Base-by-base conservation (phyloP, 2,329 filamentous ascomycete species). In the Sporothrix brunneoviolacea region DNA sequence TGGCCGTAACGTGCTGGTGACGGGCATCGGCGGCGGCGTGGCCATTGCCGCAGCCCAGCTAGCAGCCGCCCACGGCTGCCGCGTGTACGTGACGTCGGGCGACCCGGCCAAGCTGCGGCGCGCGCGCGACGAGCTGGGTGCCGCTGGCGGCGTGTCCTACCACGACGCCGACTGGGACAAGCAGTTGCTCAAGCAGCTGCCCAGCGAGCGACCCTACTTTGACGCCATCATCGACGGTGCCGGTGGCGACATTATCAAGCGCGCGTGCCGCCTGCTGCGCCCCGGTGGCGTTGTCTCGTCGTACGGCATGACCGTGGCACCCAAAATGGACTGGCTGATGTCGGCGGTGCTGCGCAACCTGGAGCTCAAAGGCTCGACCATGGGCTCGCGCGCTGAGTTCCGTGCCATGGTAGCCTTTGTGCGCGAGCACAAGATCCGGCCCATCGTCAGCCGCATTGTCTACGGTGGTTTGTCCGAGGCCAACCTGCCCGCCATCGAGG, bases 181-280 rank as follows among this genome's bases (percentile, higher is more conserved):
- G 74, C 80, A 86, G 61, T 69, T 96, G 51, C 67, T 73, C 18
- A 68, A 67, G 41, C 62, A 83, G 59, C 70, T 95, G 22, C 81
- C 86, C 0, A 66, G 70, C 36, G 80, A 85, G 41, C 75, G 83
- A 56, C 81, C 82, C 48, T 87, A 76, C 56, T 62, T 93, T 7
- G 93, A 97, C 68, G 83, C 86, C 18, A 84, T 97, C 42, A 78
- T 97, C 58, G 93, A 97, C 68, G 91, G 93, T 2, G 91, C 91
- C 0, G 91, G 91, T 3, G 91, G 89, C 2, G 84, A 94, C 67
- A 75, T 95, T 38, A 78, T 95, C n/a, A 71, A 75, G 33, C 85
- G 83, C 64, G 77, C 80, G 1, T 70, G 75, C 41, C 82, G 73
- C 62, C 62, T 95, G 47, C 71, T 97, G 47, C 91, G 88, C 78